Evolutionary conservation across 2,329 filamentous ascomycete genomes (phyloP).

Genomic region (Phialophora chinensis): DNA sequence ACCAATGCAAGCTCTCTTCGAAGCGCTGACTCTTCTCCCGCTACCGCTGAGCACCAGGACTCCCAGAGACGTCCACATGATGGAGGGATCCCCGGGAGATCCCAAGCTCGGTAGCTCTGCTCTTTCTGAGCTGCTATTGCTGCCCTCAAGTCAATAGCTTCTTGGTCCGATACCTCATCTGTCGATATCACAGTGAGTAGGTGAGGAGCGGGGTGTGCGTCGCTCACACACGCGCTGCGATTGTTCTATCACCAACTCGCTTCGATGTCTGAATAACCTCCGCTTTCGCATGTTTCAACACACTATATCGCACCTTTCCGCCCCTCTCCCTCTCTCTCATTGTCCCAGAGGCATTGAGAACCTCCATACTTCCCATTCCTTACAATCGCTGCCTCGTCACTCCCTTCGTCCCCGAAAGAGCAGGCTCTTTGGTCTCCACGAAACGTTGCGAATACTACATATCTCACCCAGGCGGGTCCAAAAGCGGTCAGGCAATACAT

Average conservation of each 20-base stretch:
- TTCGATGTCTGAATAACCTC: neutral
- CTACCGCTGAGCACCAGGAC: constrained; percentile 16
- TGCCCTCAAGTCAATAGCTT: constrained; percentile 20
- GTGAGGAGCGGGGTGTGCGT: constrained; percentile 29
- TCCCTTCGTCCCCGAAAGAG: constrained; percentile 28
- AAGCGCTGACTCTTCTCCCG: constrained; percentile 35
- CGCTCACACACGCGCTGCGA: constrained; percentile 26
- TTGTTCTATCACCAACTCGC: constrained; percentile 17
- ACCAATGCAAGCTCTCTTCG: constrained; percentile 34
- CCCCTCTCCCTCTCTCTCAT: constrained; percentile 19
- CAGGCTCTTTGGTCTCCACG: constrained; percentile 29
- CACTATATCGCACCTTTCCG: constrained; percentile 31
- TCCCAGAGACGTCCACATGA: constrained; percentile 5
- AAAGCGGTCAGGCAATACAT: constrained; percentile 25
- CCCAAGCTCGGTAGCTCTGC: constrained; percentile 19
- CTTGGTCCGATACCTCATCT: constrained; percentile 14
- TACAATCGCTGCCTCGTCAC: constrained; percentile 32
- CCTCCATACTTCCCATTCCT: constrained; percentile 28
- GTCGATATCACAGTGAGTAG: constrained; percentile 34
- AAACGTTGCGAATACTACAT: constrained; percentile 20
- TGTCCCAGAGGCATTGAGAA: constrained; percentile 24
- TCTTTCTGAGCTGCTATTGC: constrained; percentile 27
- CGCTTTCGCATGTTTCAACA: constrained; percentile 16
- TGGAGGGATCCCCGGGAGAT: constrained; percentile 6
- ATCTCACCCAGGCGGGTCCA: constrained; percentile 16